Percentiles rank a stretch among this genome's conserved stretches.
phyloP scores from a whole-genome alignment of 2,329 filamentous ascomycete species.

The Alternaria novae-zelandiae region DNA sequence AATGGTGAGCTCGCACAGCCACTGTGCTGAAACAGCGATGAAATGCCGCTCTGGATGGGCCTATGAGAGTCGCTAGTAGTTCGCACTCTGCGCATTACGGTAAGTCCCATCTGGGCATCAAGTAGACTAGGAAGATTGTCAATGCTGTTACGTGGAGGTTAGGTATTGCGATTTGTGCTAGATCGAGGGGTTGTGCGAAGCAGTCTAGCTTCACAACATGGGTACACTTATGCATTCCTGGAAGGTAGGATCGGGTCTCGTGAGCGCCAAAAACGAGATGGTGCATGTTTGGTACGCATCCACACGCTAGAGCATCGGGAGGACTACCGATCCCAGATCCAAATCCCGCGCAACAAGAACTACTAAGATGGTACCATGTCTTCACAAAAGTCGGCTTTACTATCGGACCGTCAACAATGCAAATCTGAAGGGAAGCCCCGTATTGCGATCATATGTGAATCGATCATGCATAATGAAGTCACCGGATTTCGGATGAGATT shows the following conservation, averaged over 20 bases:
- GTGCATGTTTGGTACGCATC: neutral
- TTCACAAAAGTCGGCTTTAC: neutral
- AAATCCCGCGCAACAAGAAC: conserved; percentile 6
- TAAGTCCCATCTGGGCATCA: neutral
- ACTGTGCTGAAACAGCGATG: neutral
- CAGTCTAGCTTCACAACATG: neutral
- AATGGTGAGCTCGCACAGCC: neutral
- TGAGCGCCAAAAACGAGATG: neutral
- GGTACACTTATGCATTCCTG: neutral
- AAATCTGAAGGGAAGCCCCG: neutral
- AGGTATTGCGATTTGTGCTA: neutral
- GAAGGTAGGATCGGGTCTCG: neutral
- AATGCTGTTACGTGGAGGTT: neutral
- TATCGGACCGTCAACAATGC: neutral
- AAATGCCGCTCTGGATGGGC: conserved; percentile 1
- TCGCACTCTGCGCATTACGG: neutral
- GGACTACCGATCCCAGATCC: conserved; percentile 14
- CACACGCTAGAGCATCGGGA: conserved; percentile 4
- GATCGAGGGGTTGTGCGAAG: neutral
- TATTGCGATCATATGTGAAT: neutral
- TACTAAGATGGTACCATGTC: neutral
- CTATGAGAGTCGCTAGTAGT: neutral
- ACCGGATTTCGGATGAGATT: neutral
- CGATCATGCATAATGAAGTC: neutral
- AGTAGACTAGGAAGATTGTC: neutral